Evolutionary conservation across 2,329 filamentous ascomycete species (phyloP).

Genomic region (Colletotrichum liaoningense): DNA sequence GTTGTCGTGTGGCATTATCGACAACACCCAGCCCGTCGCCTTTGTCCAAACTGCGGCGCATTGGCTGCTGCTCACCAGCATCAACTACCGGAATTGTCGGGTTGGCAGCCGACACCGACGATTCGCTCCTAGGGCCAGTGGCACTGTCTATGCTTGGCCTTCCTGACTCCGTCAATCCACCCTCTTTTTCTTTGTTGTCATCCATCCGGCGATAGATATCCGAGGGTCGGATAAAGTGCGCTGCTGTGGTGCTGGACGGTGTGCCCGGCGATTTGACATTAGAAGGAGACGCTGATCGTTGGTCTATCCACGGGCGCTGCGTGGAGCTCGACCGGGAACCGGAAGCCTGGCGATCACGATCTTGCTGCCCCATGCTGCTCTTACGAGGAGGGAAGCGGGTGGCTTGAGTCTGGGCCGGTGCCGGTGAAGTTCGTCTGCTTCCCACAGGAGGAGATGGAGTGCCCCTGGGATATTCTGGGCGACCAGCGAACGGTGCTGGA

Average conservation of each 20-base stretch:
- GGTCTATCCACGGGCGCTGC: slow-evolving; percentile 46
- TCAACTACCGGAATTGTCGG: slow-evolving; percentile 14
- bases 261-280: slow-evolving; percentile 46
- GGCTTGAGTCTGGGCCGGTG: slow-evolving; percentile 39
- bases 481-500: slow-evolving; percentile 18
- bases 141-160: slow-evolving; percentile 67
- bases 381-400: slow-evolving; percentile 69
- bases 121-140: slow-evolving; percentile 14
- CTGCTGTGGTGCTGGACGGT: slow-evolving; percentile 63
- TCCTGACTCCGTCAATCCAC: slow-evolving; percentile 67
- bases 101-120: slow-evolving; percentile 11
- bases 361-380: slow-evolving; percentile 67
- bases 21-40: slow-evolving; percentile 27
- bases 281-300: slow-evolving; percentile 53
- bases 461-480: slow-evolving; percentile 19
- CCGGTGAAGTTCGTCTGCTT: slow-evolving; percentile 13
- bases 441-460: slow-evolving; percentile 23
- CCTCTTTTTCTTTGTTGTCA: slow-evolving; percentile 70
- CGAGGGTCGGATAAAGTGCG: slow-evolving; percentile 77
- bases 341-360: slow-evolving; percentile 40
- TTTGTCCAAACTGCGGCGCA: background rate
- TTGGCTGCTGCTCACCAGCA: slow-evolving; percentile 27
- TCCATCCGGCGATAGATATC: slow-evolving; percentile 82
- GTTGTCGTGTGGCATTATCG: slow-evolving; percentile 34
- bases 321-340: slow-evolving; percentile 45